Conservation (phyloP, 2,329 filamentous ascomycete genomes). For the Botrytis fabae region DNA sequence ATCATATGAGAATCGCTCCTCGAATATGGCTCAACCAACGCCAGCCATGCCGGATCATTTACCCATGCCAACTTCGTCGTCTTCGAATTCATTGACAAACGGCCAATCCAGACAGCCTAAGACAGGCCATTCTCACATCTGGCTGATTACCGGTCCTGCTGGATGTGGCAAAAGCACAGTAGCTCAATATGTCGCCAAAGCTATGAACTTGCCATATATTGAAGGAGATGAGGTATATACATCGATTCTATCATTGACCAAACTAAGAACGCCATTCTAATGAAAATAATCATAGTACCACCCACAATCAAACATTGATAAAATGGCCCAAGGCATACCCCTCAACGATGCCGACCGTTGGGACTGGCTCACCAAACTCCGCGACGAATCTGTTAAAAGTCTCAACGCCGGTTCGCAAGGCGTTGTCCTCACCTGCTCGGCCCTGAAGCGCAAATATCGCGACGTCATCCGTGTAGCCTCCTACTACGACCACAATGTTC, state of each 20-base stretch:
- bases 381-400: constrained; percentile 62
- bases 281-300: constrained; percentile 58
- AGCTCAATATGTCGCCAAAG: constrained; percentile 61
- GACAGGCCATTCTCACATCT: constrained; percentile 63
- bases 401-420: constrained; percentile 59
- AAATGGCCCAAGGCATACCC: constrained; percentile 83
- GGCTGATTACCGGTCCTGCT: constrained; percentile 76
- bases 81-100: constrained; percentile 29
- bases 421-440: constrained; percentile 95
- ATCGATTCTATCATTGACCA: not conserved
- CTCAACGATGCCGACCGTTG: constrained; percentile 92
- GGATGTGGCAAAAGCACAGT: constrained; percentile 80
- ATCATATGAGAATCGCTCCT: constrained; percentile 37
- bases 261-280: not conserved
- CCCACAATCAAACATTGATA: constrained; percentile 76
- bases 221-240: constrained; percentile 73
- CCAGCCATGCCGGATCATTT: constrained; percentile 35
- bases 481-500: constrained; percentile 71
- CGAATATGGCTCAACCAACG: constrained; percentile 33
- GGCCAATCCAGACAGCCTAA: constrained; percentile 29
- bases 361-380: constrained; percentile 88
- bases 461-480: constrained; percentile 83
- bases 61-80: constrained; percentile 28
- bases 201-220: constrained; percentile 68
- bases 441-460: constrained; percentile 94